These are phyloP conservation scores for Pinus tabuliformis DNA, from an alignment of 75 land plant genomes.

Conservation along the genomic window DNA sequence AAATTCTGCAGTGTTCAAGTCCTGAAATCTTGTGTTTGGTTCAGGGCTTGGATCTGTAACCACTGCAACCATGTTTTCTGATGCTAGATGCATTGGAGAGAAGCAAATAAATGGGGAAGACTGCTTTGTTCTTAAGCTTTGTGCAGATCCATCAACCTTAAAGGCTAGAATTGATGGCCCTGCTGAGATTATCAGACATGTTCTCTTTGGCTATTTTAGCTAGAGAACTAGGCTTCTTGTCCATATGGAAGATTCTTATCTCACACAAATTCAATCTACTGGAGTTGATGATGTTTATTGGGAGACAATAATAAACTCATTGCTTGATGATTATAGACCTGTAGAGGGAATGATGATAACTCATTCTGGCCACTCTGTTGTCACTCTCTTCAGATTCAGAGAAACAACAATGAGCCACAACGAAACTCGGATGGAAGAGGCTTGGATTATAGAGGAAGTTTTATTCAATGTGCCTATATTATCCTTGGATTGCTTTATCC, in stretches of 20 bases:
- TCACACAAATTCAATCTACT: constrained; percentile 38
- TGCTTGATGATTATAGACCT: constrained; percentile 50
- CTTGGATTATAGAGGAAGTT: constrained; percentile 72
- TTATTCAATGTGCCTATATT: constrained; percentile 67
- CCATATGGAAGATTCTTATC: constrained; percentile 71
- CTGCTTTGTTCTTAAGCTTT: constrained; percentile 86
- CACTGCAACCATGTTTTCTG: constrained; percentile 62
- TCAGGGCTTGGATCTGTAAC: constrained; percentile 47
- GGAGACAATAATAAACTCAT: constrained; percentile 71
- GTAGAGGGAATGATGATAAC: constrained; percentile 68
- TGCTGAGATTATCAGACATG: constrained; percentile 74
- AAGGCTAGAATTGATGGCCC: constrained; percentile 46
- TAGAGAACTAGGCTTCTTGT: constrained; percentile 68
- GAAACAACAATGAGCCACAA: constrained; percentile 60
- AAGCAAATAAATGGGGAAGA: constrained; percentile 55
- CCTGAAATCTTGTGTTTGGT: not conserved
- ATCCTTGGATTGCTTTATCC: constrained; percentile 52
- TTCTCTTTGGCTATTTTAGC: constrained; percentile 82
- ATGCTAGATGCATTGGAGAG: constrained; percentile 76
- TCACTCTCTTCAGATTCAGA: constrained; percentile 65
- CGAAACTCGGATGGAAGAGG: constrained; percentile 57
- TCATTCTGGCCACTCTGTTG: constrained; percentile 50
- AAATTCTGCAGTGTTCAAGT: not conserved
- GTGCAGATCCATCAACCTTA: constrained; percentile 42
- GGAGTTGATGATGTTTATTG: constrained; percentile 48